phyloP scores from a whole-genome alignment of 257 asterid species.

The Nicotiana knightiana region DNA sequence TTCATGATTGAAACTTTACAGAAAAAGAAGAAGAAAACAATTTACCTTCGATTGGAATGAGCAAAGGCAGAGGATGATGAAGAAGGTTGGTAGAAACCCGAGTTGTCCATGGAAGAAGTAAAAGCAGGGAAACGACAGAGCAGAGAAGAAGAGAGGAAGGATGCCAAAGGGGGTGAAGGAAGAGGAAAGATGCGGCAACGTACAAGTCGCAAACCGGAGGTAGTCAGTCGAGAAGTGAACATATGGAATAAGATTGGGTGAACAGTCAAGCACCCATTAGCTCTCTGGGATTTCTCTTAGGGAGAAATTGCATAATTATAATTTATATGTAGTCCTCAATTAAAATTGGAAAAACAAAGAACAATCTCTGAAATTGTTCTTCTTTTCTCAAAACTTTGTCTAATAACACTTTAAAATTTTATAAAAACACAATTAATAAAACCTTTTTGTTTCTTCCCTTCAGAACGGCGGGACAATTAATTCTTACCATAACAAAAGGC shows the following conservation, averaged over 20 bases:
- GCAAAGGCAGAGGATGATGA: constrained; percentile 36
- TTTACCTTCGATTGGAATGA: constrained; percentile 43
- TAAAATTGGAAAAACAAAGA: too few relatives aligned
- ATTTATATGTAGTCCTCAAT: too few relatives aligned
- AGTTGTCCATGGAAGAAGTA: not conserved
- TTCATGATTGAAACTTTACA: not conserved
- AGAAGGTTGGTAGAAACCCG: not conserved
- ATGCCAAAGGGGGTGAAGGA: constrained; percentile 16
- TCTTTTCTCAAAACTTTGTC: too few relatives aligned
- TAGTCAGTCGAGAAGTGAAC: constrained; percentile 2
- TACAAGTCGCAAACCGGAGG: constrained; percentile 28
- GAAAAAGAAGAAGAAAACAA: not conserved
- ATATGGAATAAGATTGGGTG: not conserved
- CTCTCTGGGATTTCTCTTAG: too few relatives aligned
- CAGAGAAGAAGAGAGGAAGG: constrained; percentile 20
- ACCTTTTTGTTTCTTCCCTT: too few relatives aligned
- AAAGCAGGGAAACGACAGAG: constrained; percentile 9
- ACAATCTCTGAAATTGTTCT: too few relatives aligned
- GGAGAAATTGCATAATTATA: too few relatives aligned
- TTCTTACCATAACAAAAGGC: not conserved
- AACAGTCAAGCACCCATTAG: too few relatives aligned
- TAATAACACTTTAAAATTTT: too few relatives aligned
- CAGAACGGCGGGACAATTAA: not conserved
- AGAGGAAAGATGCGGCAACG: constrained; percentile 24
- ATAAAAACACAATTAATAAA: too few relatives aligned